Evolutionary conservation across 306 rosid species (phyloP).

Genomic region (Ormosia emarginata): DNA sequence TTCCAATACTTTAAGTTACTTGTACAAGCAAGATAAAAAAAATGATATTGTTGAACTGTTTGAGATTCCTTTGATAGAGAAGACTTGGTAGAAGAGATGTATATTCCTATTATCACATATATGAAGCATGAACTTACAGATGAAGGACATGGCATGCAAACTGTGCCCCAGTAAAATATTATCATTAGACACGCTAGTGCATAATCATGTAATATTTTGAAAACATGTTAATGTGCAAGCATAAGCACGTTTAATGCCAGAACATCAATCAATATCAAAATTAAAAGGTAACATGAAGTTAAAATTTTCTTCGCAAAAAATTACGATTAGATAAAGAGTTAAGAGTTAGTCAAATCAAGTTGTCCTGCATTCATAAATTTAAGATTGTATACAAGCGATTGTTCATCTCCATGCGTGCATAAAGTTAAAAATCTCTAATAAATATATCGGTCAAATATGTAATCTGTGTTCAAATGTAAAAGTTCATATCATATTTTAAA

Average conservation of each 20-base stretch:
- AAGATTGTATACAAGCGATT: not conserved
- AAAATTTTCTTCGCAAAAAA: not conserved
- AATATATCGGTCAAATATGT: not conserved
- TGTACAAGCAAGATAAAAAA: not conserved
- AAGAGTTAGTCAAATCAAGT: not conserved
- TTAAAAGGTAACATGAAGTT: not conserved
- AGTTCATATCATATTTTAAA: not conserved
- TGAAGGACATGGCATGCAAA: not conserved
- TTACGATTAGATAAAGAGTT: not conserved
- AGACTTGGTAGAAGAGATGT: not conserved
- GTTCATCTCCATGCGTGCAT: not conserved
- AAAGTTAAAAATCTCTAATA: not conserved
- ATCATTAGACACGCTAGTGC: not conserved
- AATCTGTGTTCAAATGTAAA: not conserved
- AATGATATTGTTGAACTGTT: not conserved
- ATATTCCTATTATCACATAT: not conserved
- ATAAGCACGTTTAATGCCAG: not conserved
- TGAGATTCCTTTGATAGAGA: not conserved
- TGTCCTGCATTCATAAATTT: not conserved
- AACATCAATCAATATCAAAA: not conserved
- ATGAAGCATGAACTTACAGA: not conserved
- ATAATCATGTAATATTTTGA: not conserved
- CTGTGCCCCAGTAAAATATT: not conserved
- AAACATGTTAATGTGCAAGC: not conserved
- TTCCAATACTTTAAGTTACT: not conserved